phyloP scores from a whole-genome alignment of 2,329 filamentous ascomycete species.

The Phialophora verrucosa region DNA sequence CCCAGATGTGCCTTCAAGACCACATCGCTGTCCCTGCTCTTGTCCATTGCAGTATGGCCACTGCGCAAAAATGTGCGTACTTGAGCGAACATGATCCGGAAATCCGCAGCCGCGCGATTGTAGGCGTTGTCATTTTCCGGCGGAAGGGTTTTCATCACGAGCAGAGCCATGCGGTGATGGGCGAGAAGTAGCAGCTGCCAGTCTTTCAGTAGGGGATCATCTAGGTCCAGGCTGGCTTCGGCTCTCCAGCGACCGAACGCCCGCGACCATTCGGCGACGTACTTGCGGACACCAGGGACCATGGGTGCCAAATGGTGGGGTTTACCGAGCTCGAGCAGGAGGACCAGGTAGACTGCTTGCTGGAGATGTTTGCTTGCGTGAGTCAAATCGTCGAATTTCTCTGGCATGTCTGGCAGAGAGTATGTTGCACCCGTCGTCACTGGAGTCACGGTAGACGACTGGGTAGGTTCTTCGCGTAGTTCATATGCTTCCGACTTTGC shows the following conservation, averaged over 20 bases:
- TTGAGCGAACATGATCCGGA: slow-evolving; percentile 33
- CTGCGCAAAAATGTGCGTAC: slow-evolving; percentile 31
- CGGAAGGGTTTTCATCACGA: slow-evolving; percentile 28
- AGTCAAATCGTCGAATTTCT: slow-evolving; percentile 26
- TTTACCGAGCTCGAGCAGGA: slow-evolving; percentile 27
- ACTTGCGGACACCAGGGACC: slow-evolving; percentile 30
- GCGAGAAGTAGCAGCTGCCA: slow-evolving; percentile 31
- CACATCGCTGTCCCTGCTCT: slow-evolving; percentile 14
- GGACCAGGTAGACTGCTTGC: slow-evolving; percentile 30
- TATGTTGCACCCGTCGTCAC: slow-evolving; percentile 18
- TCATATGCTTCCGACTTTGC: slow-evolving; percentile 28
- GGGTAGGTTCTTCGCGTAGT: slow-evolving; percentile 17
- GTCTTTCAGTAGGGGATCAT: slow-evolving; percentile 29
- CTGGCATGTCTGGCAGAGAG: slow-evolving; percentile 27
- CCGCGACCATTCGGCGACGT: slow-evolving; percentile 30
- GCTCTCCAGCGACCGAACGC: slow-evolving; percentile 30
- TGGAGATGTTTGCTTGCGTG: slow-evolving; percentile 28
- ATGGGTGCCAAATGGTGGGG: slow-evolving; percentile 23
- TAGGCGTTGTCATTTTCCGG: slow-evolving; percentile 29
- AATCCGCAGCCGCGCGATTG: slow-evolving; percentile 28
- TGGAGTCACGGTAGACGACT: background rate
- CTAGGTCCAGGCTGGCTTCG: slow-evolving; percentile 10
- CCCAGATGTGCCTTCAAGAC: slow-evolving; percentile 28
- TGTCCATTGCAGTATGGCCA: slow-evolving; percentile 21
- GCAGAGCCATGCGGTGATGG: slow-evolving; percentile 31